These are phyloP conservation scores for Periconia sp. DNA, from an alignment of 2,329 filamentous ascomycete species.

Conservation along the genomic window DNA sequence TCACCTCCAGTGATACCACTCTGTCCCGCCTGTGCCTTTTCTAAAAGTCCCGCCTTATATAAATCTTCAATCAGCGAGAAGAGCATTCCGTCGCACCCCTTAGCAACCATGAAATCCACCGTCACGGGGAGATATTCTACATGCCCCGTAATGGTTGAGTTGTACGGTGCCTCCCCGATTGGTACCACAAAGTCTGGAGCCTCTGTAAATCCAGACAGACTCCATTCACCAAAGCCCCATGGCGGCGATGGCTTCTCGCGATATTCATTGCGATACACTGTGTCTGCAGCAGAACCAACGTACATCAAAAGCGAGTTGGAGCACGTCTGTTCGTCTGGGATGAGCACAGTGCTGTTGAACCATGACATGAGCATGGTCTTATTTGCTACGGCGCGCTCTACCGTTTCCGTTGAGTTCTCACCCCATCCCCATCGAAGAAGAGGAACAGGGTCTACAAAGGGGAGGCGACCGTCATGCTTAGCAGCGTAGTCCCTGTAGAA, in stretches of 20 bases:
- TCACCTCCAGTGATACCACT: constrained; percentile 49
- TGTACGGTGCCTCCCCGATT: constrained; percentile 52
- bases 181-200: constrained; percentile 56
- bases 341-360: constrained; percentile 56
- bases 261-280: constrained; percentile 56
- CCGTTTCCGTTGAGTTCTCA: constrained; percentile 43
- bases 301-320: constrained; percentile 59
- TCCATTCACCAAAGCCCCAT: constrained; percentile 55
- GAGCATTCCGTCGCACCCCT: constrained; percentile 66
- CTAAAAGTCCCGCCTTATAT: constrained; percentile 56
- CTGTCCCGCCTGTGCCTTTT: constrained; percentile 52
- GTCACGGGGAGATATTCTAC: constrained; percentile 63
- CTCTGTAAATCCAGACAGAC: constrained; percentile 57
- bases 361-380: constrained; percentile 58
- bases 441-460: constrained; percentile 59
- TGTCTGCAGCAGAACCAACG: constrained; percentile 47
- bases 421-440: constrained; percentile 57
- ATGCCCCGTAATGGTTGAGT: constrained; percentile 55
- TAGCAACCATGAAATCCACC: constrained; percentile 63
- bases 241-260: constrained; percentile 51
- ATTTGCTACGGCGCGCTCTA: constrained; percentile 55
- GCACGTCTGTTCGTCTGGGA: constrained; percentile 52
- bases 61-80: constrained; percentile 61
- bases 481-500: constrained; percentile 59
- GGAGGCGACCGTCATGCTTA: constrained; percentile 51